phyloP scores from a whole-genome alignment of 2,329 filamentous ascomycete genomes.

The Colletotrichum spinosum region DNA sequence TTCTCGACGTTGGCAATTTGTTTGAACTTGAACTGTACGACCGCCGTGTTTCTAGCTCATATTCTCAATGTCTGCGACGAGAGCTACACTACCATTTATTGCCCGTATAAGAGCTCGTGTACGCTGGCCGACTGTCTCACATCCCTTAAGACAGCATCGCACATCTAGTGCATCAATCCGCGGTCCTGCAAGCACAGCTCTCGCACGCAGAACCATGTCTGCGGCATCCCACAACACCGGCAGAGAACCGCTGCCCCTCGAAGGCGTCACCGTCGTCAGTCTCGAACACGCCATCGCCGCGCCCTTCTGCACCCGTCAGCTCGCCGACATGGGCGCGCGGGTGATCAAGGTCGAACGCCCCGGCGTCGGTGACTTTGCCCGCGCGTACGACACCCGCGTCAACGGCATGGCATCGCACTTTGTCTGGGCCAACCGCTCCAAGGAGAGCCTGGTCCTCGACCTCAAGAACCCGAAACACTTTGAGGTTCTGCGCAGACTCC shows the following conservation, averaged over 20 bases:
- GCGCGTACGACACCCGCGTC: slow-evolving; percentile 62
- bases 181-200: too few species aligned
- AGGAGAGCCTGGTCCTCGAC: slow-evolving; percentile 63
- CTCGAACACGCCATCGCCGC: slow-evolving; percentile 67
- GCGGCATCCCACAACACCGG: not conserved
- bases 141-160: too few species aligned
- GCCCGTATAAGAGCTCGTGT: too few species aligned
- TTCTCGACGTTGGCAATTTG: too few species aligned
- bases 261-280: slow-evolving; percentile 62
- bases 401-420: slow-evolving; percentile 64
- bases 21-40: too few species aligned
- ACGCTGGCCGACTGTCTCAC: too few species aligned
- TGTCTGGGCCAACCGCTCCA: slow-evolving; percentile 66
- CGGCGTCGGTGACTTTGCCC: slow-evolving; percentile 63
- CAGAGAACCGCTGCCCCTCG: slow-evolving; percentile 39
- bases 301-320: slow-evolving; percentile 65
- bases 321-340: slow-evolving; percentile 64
- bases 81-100: too few species aligned
- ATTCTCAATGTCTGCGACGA: too few species aligned
- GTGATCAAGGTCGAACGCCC: slow-evolving; percentile 68
- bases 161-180: not conserved
- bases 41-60: too few species aligned
- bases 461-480: slow-evolving; percentile 58
- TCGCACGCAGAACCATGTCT: not conserved
- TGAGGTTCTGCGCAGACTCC: slow-evolving; percentile 53